Evolutionary conservation across 371 early-diverging fungal species (phyloP).

Genomic region (Dichotomocladium elegans): DNA sequence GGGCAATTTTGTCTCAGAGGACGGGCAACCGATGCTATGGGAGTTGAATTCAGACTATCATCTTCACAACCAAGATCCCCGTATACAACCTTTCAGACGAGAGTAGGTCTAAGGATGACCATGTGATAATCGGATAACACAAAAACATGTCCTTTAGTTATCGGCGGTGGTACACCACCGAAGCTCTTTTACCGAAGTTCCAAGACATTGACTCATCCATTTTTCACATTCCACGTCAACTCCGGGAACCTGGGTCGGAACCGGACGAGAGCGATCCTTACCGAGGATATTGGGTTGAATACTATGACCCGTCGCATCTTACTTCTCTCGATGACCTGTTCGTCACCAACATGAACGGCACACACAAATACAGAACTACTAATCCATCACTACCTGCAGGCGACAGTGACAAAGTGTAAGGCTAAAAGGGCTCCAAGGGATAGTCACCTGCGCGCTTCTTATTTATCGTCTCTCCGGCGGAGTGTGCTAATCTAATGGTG

Average conservation of each 20-base stretch:
- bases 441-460: too few species aligned
- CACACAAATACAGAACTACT: slow-evolving; percentile 56
- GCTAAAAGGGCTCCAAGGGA: too few species aligned
- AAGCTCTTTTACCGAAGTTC: slow-evolving; percentile 32
- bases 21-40: slow-evolving; percentile 73
- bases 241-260: slow-evolving; percentile 20
- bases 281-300: slow-evolving; percentile 74
- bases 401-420: slow-evolving; percentile 21
- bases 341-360: slow-evolving; percentile 84
- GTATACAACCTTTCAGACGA: slow-evolving; percentile 45
- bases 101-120: too few species aligned
- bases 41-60: slow-evolving; percentile 79
- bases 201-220: slow-evolving; percentile 14
- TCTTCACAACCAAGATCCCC: slow-evolving; percentile 68
- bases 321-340: slow-evolving; percentile 76
- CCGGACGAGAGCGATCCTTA: slow-evolving; percentile 37
- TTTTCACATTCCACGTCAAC: slow-evolving; percentile 22
- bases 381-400: slow-evolving; percentile 19
- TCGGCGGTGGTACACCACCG: slow-evolving; percentile 58
- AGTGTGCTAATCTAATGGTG: neutral
- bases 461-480: too few species aligned
- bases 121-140: too few species aligned
- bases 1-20: slow-evolving; percentile 66
- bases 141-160: too few species aligned
- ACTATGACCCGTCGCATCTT: slow-evolving; percentile 68